Conservation (phyloP, 2,329 filamentous ascomycete species). For the Fusarium cyanostomum region DNA sequence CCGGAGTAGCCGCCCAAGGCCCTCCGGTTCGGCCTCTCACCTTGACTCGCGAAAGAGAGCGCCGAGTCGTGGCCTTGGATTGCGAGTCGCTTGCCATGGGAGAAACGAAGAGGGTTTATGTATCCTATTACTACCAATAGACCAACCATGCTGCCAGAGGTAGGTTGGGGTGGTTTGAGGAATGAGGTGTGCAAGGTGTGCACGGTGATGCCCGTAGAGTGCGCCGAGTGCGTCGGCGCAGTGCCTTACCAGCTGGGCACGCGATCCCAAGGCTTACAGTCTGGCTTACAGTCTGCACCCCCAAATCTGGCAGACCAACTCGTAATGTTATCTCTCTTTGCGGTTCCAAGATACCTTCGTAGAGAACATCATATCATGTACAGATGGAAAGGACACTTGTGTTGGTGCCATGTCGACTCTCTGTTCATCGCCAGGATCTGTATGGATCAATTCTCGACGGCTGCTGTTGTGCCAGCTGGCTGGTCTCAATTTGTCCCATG, state of each 20-base stretch:
- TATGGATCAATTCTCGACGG: constrained; percentile 28
- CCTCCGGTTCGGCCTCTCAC: constrained; percentile 29
- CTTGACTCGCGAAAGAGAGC: constrained; percentile 9
- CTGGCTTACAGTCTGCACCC: neutral
- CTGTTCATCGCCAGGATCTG: constrained; percentile 27
- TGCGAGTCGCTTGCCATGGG: neutral
- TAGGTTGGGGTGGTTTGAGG: constrained; percentile 17
- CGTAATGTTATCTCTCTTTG: neutral
- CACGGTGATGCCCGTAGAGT: neutral
- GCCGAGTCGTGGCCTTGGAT: constrained; percentile 18
- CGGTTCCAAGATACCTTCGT: neutral
- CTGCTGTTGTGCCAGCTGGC: constrained; percentile 38
- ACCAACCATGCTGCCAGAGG: neutral
- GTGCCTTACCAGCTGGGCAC: constrained; percentile 33
- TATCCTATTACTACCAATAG: neutral
- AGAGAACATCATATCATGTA: constrained; percentile 26
- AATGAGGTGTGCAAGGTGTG: neutral
- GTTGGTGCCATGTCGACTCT: neutral
- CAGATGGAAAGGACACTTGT: neutral
- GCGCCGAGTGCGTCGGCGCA: constrained; percentile 2
- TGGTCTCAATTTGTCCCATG: constrained; percentile 31
- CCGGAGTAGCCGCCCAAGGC: constrained; percentile 28
- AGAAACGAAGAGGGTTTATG: neutral
- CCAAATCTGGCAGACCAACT: constrained; percentile 3
- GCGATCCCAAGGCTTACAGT: constrained; percentile 4